Base-by-base conservation (phyloP, 495 filamentous ascomycete genomes). In the Achaetomiella virescens region DNA sequence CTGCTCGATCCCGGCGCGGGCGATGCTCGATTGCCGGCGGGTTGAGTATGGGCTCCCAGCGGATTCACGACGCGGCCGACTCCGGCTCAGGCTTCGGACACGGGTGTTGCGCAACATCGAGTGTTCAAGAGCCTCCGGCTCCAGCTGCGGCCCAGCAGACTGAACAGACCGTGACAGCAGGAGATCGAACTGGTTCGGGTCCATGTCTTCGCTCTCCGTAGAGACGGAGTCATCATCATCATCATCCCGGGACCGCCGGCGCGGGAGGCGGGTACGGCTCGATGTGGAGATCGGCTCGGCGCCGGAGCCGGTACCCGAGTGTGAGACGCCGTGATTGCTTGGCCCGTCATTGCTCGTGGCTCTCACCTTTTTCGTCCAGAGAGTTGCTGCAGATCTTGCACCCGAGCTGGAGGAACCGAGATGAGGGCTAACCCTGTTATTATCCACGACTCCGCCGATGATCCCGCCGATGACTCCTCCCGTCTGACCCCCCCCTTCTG, bases 101-200 rank as follows among this genome's bases (percentile, higher is more conserved):
- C 54, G 62, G 2, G 54, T 62, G 57, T 57, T 60, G 37, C 69
- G 61, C n/a, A 71, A 62, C 66, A 75, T 72, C 29, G 70, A 61
- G 33, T 67, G 64, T 55, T 72, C 67, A 37, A 71, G 61, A 5
- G 69, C 64, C 49, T 75, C 72, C 12, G 65, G 59, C 47, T 75
- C 72, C n/a, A 75, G 61, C n/a, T 67, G 58, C 9, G 69, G 60
- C 4, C 62, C 71, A 1, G 53, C 59, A 7, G 63, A 66, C 7
- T 64, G 67, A n/a, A 70, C 59, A 25, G 73, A 73, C 47, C 71
- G 63, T 0, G 72, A 69, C 12, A 77, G 54, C 33, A 75, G 29
- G 33, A 72, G n/a, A 45, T 75, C 72, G 48, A 75, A 71, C 45
- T 72, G 66, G 53, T 75, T 73, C 45, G 69, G 61, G 48, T 70